These are phyloP conservation scores for Tilletiaria anomala DNA, from an alignment of 1,284 basidiomycete genomes.

Conservation along the genomic window DNA sequence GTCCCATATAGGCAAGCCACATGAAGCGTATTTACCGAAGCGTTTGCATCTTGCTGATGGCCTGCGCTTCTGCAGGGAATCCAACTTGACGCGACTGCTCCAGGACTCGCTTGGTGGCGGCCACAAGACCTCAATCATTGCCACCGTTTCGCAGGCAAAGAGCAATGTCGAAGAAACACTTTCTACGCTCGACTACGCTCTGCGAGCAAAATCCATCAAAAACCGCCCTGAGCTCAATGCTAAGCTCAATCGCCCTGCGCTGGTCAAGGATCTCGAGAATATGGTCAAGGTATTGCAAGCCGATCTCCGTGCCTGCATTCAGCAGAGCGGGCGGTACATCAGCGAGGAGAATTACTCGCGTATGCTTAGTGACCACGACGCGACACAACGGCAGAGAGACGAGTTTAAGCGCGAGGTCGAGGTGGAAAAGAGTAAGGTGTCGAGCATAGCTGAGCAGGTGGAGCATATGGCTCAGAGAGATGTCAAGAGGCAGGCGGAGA, in stretches of 20 bases:
- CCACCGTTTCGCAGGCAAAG: constrained; percentile 48
- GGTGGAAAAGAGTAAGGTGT: background rate
- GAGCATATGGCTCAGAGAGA: background rate
- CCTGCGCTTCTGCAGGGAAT: constrained; percentile 38
- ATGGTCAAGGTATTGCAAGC: background rate
- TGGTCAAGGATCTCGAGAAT: constrained; percentile 58
- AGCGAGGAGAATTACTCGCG: background rate
- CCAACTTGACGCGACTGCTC: constrained; percentile 83
- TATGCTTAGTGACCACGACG: background rate
- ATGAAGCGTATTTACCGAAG: background rate
- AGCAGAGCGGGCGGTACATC: background rate
- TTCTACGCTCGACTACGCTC: constrained; percentile 92
- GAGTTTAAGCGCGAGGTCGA: background rate
- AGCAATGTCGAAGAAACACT: constrained; percentile 87
- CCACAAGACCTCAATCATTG: constrained; percentile 96
- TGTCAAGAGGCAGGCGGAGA: background rate
- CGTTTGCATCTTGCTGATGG: background rate
- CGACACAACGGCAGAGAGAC: background rate
- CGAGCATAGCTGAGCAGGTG: background rate
- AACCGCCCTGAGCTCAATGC: constrained; percentile 94
- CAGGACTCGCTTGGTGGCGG: constrained; percentile 98
- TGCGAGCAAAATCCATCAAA: constrained; percentile 85
- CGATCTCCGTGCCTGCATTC: background rate
- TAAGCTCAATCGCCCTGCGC: constrained; percentile 76
- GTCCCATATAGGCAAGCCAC: constrained; percentile 70